A percentile compares a stretch with the other conserved stretches of the same genome.
These are phyloP conservation scores for Rubia occidens DNA, from an alignment of 305 asterid genomes.

Conservation along the genomic window DNA sequence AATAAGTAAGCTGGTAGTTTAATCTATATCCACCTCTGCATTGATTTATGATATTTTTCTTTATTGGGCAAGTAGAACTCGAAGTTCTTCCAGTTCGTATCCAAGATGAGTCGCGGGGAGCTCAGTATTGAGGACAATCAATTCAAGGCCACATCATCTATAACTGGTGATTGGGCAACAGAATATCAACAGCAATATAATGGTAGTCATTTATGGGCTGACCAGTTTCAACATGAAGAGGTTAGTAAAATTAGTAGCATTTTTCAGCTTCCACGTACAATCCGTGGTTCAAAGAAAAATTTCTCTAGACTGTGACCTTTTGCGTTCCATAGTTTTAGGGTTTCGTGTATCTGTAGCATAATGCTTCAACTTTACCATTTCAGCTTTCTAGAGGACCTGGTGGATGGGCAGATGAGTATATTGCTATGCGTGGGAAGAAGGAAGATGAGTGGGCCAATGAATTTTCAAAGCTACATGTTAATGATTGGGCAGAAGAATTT, in stretches of 20 bases:
- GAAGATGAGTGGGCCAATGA: conserved; percentile 89
- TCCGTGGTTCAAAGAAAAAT: not conserved
- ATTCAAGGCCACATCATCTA: conserved; percentile 58
- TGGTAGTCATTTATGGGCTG: conserved; percentile 87
- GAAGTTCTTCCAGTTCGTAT: conserved; percentile 89
- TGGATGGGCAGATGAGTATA: conserved; percentile 86
- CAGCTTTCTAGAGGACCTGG: conserved; percentile 75
- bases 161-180: conserved; percentile 89
- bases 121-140: conserved; percentile 85
- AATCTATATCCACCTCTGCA: not conserved
- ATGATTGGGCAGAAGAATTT: conserved; percentile 94
- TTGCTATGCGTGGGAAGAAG: conserved; percentile 50
- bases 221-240: conserved; percentile 83
- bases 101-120: conserved; percentile 99
- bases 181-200: conserved; percentile 78
- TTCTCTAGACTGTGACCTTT: not conserved
- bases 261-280: not conserved
- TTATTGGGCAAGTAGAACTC: conserved; percentile 57
- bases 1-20: not conserved
- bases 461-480: conserved; percentile 82
- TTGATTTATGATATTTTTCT: not conserved
- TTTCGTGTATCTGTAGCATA: not conserved
- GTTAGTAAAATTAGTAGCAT: conserved; percentile 31
- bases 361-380: conserved; percentile 20
- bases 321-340: not conserved